A percentile compares a stretch with the other conserved stretches of the same genome.
Evolutionary conservation across 2,329 filamentous ascomycete species (phyloP).

Genomic region (Ceratocystis cubensis): DNA sequence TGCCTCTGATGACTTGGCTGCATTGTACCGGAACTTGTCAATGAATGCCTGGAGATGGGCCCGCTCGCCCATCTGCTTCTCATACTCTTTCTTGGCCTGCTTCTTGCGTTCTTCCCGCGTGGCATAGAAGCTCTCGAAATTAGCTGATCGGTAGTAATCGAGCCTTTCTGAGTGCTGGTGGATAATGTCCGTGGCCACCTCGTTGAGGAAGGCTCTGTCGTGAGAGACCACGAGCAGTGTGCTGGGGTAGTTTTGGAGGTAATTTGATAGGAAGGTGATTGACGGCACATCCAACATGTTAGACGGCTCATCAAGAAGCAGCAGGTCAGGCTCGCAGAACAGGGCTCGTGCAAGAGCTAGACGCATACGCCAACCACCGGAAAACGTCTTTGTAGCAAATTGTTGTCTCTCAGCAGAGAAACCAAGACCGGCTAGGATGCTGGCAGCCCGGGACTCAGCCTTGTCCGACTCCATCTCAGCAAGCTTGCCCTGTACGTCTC

Average conservation of each 20-base stretch:
- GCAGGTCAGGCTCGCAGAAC: constrained; percentile 92
- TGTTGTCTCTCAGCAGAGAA: constrained; percentile 91
- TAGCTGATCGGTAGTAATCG: constrained; percentile 96
- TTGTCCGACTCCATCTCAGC: constrained; percentile 99
- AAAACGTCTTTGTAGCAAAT: constrained; percentile 91
- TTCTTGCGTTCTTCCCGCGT: constrained; percentile 96
- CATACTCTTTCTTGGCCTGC: constrained; percentile 91
- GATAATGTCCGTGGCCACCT: constrained; percentile 97
- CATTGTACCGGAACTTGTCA: constrained; percentile 99
- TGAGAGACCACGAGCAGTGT: constrained; percentile 94
- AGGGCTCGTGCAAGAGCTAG: constrained; percentile 85
- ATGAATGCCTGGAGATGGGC: constrained; percentile 96
- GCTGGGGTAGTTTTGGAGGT: constrained; percentile 85
- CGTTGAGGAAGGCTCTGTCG: constrained; percentile 97
- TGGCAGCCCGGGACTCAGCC: constrained; percentile 86
- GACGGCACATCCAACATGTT: constrained; percentile 99
- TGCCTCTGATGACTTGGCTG: constrained; percentile 94
- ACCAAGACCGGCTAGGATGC: constrained; percentile 89
- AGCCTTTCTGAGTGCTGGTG: constrained; percentile 95
- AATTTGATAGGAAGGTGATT: constrained; percentile 93
- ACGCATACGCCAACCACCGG: constrained; percentile 99
- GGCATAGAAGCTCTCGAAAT: constrained; percentile 95
- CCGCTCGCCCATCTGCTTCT: constrained; percentile 91
- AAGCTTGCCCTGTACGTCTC: constrained; percentile 81
- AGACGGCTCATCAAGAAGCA: constrained; percentile 96